Evolutionary conservation across 139 green algal species (phyloP).

Genomic region (Chlorella sp.): DNA sequence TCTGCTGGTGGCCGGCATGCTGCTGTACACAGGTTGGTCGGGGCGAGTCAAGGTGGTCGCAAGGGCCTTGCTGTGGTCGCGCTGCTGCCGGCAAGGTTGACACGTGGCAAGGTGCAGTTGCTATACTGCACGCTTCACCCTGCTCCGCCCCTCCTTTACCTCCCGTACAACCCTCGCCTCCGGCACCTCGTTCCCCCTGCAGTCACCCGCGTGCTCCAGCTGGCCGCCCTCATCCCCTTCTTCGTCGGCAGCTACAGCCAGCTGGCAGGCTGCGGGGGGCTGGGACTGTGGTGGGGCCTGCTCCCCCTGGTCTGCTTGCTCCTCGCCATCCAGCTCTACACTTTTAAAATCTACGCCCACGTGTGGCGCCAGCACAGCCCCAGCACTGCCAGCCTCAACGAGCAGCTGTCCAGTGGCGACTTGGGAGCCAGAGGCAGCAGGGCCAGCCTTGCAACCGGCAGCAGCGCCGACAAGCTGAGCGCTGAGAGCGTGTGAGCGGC

Average conservation of each 20-base stretch:
- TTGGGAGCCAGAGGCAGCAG: too few relatives aligned
- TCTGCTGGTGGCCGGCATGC: not conserved
- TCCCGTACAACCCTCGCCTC: not conserved
- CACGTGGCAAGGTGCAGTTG: too few relatives aligned
- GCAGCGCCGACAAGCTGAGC: too few relatives aligned
- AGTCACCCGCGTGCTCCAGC: constrained; percentile 4
- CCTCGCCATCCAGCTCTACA: not conserved
- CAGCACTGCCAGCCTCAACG: too few relatives aligned
- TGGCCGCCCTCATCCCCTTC: not conserved
- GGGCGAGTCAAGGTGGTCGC: too few relatives aligned
- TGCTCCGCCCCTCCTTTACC: too few relatives aligned
- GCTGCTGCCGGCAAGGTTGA: too few relatives aligned
- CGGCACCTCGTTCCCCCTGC: not conserved
- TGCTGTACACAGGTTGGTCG: not conserved
- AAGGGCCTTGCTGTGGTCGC: too few relatives aligned
- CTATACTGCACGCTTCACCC: too few relatives aligned
- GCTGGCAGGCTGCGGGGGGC: not conserved
- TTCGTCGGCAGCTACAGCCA: not conserved
- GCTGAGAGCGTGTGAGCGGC: too few relatives aligned
- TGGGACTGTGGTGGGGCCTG: not conserved
- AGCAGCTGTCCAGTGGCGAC: too few relatives aligned
- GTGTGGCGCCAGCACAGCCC: not conserved
- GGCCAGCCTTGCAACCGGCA: too few relatives aligned
- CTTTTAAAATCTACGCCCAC: not conserved
- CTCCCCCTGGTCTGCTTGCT: not conserved